Conservation (phyloP, 805 yeast genomes). For the Yarrowia hollandica region DNA sequence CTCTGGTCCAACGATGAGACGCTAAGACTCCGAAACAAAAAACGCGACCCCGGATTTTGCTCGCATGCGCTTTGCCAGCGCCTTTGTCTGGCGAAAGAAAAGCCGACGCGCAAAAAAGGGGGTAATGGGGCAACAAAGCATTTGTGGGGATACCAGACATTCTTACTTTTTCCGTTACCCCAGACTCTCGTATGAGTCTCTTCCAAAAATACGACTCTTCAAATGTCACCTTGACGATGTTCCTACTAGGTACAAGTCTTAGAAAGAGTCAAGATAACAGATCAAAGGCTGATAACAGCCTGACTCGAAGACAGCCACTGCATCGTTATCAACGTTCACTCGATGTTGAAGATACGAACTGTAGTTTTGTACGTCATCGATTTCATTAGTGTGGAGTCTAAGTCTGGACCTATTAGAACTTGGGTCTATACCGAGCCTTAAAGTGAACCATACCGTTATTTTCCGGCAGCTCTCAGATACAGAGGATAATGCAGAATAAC, state of each 20-base stretch:
- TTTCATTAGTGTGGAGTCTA: conserved; percentile 3
- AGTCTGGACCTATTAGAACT: conserved; percentile 1
- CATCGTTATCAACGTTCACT: conserved; percentile 13
- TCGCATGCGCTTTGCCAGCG: neutral
- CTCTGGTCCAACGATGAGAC: neutral
- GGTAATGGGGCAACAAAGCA: too few relatives aligned
- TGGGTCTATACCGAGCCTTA: neutral
- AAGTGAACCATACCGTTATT: neutral
- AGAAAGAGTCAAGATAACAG: conserved; percentile 1
- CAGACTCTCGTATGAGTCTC: neutral
- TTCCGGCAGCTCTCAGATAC: too few relatives aligned
- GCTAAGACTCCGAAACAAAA: neutral
- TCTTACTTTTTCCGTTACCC: neutral
- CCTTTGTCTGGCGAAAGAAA: neutral
- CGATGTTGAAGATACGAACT: too few relatives aligned
- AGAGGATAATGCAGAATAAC: too few relatives aligned
- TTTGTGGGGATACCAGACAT: neutral
- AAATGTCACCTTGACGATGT: neutral
- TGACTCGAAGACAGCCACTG: too few relatives aligned
- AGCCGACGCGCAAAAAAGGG: too few relatives aligned
- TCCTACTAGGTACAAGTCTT: too few relatives aligned
- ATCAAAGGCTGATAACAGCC: too few relatives aligned
- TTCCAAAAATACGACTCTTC: neutral
- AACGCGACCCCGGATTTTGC: conserved; percentile 11
- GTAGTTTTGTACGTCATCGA: conserved; percentile 4